Base-by-base conservation (phyloP, 768 basidiomycete genomes). In the Xerocomellus intermedius region DNA sequence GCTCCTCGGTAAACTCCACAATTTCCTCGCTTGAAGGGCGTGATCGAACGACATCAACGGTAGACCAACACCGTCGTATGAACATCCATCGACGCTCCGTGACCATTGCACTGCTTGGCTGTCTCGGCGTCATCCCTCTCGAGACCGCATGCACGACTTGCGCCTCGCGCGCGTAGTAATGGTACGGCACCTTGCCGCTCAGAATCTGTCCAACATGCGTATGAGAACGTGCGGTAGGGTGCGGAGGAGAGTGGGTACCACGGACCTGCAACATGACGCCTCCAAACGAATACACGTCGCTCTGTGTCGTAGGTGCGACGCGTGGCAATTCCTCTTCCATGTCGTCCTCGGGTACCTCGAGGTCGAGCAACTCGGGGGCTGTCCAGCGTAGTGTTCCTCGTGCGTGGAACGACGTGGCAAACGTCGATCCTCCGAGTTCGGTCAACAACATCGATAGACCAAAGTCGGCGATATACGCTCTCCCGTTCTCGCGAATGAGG, bases 1-100 rank as follows among this genome's bases (percentile, higher is more conserved):
- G 57, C 4, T 41, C 24, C 6, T 33, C 8, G 6, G 42, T 42
- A 42, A 63, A 61, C 8, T 33, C 33, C 7, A 62, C 41, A 1
- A 74, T 70, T 39, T 73, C 71, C 12, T 54, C 55, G 13, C 61
- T 55, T 13, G 62, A 60, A 13, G 75, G 76, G 26, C 74, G 64
- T 19, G 48, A 36, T 22, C 8, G 60, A 55, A 19, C 60, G 57
- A 48, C 3, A 65, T 56, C 53, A n/a, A 65, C 68, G 26, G 67
- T 71, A 21, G 57, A 63, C 60, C 63, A 56, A 19, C 63, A 64
- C 1, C 39, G 42, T 36, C 43, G 46, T 14, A 62, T 58, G 16
- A 56, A 64, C 13, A 2, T 6, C 63, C 56, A 60, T 38, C 58
- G 55, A 24, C 13, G 16, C 13, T 49, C 60, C 6, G 36, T 49